Conservation (phyloP, 495 filamentous ascomycete species). For the Echria macrotheca region DNA sequence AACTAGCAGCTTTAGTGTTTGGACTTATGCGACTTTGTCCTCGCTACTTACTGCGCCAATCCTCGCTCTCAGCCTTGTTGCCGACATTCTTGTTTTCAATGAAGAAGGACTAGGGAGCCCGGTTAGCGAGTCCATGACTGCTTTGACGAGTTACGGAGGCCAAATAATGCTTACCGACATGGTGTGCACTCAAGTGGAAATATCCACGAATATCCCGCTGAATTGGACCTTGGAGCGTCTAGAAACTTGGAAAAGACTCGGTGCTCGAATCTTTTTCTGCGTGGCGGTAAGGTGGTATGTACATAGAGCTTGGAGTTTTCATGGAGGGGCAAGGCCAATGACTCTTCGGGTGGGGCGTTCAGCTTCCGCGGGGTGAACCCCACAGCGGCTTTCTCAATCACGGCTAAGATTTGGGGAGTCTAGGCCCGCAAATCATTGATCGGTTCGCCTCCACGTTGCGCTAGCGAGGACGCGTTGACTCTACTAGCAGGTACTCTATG, state of each 20-base stretch:
- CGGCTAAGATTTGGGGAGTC: no score
- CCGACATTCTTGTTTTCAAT: conserved; percentile 87
- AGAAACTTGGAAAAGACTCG: background rate
- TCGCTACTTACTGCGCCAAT: conserved; percentile 73
- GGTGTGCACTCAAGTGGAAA: no score
- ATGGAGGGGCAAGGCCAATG: conserved; percentile 1
- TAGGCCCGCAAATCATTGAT: no score
- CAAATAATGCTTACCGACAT: conserved; percentile 23
- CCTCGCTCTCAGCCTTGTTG: conserved; percentile 72
- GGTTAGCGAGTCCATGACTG: conserved; percentile 12
- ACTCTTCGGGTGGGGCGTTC: background rate
- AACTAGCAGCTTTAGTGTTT: no score
- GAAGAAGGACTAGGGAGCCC: conserved; percentile 48
- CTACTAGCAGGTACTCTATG: no score
- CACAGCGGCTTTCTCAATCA: no score
- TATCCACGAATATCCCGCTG: no score
- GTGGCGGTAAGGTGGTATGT: background rate
- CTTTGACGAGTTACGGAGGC: background rate
- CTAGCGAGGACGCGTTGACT: no score
- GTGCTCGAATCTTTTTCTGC: background rate
- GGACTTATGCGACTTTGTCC: no score
- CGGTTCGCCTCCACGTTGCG: no score
- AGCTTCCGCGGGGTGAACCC: background rate
- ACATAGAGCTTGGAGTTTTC: background rate
- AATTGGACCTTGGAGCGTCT: no score